These are phyloP conservation scores for Melanopsichium pennsylvanicum DNA, from an alignment of 1,284 basidiomycete species.

Conservation along the genomic window DNA sequence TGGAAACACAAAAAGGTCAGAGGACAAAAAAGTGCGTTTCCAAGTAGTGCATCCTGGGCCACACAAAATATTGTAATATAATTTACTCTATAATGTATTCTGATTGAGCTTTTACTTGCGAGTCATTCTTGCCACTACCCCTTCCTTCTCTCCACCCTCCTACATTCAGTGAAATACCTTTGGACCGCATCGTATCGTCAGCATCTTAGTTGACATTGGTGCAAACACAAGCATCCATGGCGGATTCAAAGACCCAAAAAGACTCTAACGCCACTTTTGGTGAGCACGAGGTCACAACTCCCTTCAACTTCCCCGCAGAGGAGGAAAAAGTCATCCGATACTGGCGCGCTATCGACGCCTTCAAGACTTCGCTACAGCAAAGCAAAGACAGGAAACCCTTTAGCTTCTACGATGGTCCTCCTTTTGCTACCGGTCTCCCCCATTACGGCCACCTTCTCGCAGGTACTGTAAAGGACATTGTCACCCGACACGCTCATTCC, in stretches of 20 bases:
- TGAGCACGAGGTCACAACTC: slow-evolving; percentile 67
- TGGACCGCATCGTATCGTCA: slow-evolving; percentile 6
- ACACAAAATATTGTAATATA: too few relatives aligned
- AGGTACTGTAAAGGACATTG: slow-evolving; percentile 96
- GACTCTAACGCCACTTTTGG: slow-evolving; percentile 30
- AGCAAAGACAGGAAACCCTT: slow-evolving; percentile 87
- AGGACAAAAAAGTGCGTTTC: too few relatives aligned
- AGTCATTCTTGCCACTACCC: not conserved
- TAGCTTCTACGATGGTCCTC: slow-evolving; percentile 97
- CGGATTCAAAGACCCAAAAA: slow-evolving; percentile 1
- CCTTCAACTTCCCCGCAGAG: slow-evolving; percentile 88
- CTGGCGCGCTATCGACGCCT: slow-evolving; percentile 98
- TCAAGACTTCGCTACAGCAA: slow-evolving; percentile 90
- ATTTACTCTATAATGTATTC: too few relatives aligned
- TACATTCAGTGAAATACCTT: slow-evolving; percentile 14
- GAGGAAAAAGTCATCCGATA: slow-evolving; percentile 90
- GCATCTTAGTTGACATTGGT: not conserved
- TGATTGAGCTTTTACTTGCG: not conserved
- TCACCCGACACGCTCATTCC: slow-evolving; percentile 91
- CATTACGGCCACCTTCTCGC: slow-evolving; percentile 79
- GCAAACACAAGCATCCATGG: too few relatives aligned
- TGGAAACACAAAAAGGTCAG: too few relatives aligned
- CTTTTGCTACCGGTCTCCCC: slow-evolving; percentile 95
- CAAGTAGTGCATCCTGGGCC: too few relatives aligned
- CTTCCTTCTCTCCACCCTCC: slow-evolving; percentile 9